Evolutionary conservation across 2,329 filamentous ascomycete species (phyloP).

Genomic region (Monosporascus sp.): DNA sequence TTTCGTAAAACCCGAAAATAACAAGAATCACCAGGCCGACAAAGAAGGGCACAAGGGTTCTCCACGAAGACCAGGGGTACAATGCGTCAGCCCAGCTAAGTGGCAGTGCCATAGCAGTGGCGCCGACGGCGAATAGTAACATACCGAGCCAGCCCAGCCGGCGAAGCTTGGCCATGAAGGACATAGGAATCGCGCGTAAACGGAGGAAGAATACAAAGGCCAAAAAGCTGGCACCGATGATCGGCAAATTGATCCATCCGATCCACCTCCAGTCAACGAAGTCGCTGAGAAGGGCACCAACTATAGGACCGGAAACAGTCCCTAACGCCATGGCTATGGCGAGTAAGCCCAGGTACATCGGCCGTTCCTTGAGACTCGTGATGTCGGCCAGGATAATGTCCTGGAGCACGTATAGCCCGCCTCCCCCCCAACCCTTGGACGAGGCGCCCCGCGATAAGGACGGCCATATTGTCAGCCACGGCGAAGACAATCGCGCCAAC

Average conservation of each 20-base stretch:
- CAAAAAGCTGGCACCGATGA: conserved; percentile 42
- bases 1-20: conserved; percentile 51
- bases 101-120: conserved; percentile 22
- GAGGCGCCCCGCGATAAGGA: conserved; percentile 28
- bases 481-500: conserved; percentile 36
- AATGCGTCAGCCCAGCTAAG: conserved; percentile 49
- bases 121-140: conserved; percentile 58
- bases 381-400: conserved; percentile 32
- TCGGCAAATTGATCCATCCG: conserved; percentile 60
- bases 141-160: conserved; percentile 61
- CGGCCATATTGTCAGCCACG: conserved; percentile 22
- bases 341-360: conserved; percentile 21
- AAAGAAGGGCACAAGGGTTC: conserved; percentile 57
- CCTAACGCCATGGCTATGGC: conserved; percentile 39
- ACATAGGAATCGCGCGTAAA: conserved; percentile 40
- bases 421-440: conserved; percentile 32
- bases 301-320: conserved; percentile 43
- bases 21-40: conserved; percentile 48
- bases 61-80: conserved; percentile 59
- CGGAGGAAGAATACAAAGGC: conserved; percentile 47
- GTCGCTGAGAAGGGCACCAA: conserved; percentile 48
- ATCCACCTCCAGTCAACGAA: conserved; percentile 55
- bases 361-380: conserved; percentile 27
- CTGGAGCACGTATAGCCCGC: conserved; percentile 28
- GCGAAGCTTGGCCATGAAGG: conserved; percentile 40